These are phyloP conservation scores for Pezizomycotina sp. DNA, from an alignment of 2,329 filamentous ascomycete species.

Conservation along the genomic window DNA sequence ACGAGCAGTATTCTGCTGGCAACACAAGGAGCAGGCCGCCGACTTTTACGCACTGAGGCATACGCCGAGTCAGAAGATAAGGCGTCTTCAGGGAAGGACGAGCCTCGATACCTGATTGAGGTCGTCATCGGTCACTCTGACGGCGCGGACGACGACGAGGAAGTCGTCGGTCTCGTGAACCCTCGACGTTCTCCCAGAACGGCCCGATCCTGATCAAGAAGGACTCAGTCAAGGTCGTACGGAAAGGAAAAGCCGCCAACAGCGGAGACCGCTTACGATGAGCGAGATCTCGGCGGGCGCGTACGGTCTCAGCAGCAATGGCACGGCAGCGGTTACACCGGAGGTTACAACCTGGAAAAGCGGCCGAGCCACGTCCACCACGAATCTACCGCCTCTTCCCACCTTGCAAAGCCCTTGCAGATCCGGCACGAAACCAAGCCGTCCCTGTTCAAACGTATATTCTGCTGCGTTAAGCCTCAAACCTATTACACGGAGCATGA, in stretches of 20 bases:
- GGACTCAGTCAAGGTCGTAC: slow-evolving; percentile 23
- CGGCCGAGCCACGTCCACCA: too few species aligned
- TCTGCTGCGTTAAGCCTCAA: slow-evolving; percentile 5
- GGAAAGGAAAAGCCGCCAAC: slow-evolving; percentile 20
- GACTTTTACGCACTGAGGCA: slow-evolving; percentile 32
- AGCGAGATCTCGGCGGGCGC: slow-evolving; percentile 21
- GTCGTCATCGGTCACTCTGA: slow-evolving; percentile 19
- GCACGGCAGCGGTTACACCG: too few species aligned
- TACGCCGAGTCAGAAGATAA: slow-evolving; percentile 30
- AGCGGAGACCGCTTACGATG: slow-evolving; percentile 21
- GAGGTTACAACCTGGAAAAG: too few species aligned
- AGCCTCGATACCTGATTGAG: slow-evolving; percentile 73
- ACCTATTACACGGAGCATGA: background rate
- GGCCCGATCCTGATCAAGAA: too few species aligned
- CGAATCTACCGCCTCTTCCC: slow-evolving; percentile 19
- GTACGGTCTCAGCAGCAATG: slow-evolving; percentile 19
- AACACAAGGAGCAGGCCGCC: slow-evolving; percentile 75
- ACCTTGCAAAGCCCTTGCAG: background rate
- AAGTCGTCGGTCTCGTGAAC: too few species aligned
- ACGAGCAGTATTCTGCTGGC: slow-evolving; percentile 72
- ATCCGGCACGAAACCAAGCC: slow-evolving; percentile 2
- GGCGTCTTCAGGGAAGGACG: slow-evolving; percentile 45
- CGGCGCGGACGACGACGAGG: slow-evolving; percentile 19
- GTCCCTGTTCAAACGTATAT: slow-evolving; percentile 5
- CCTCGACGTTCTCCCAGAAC: too few species aligned